Base-by-base conservation (phyloP, 768 basidiomycete species). In the Russula olivacea region DNA sequence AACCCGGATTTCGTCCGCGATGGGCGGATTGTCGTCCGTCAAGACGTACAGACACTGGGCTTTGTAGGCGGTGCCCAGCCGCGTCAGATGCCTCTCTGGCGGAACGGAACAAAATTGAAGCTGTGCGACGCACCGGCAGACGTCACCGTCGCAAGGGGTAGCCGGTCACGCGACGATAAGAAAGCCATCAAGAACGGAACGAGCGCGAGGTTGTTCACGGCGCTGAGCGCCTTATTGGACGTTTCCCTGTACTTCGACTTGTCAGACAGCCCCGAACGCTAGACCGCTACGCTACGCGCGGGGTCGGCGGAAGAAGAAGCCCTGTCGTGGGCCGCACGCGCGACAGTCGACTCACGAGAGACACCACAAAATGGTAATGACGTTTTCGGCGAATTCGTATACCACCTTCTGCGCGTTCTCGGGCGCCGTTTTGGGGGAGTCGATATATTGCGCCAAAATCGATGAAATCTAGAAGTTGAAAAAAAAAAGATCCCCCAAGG, bases 31-130 rank as follows among this genome's bases (percentile, higher is more conserved):
- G 71, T 97, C 95, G 71, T 95, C 93, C 2, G 93, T 91, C 30
- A 98, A 77, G 63, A 96, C 91, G 73, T 96, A 97, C 19, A 97
- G 76, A 69, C 93, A 93, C 71, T 98, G 95, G 0, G 92, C 93
- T 93, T 68, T 30, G 52, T 54, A 9, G 55, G 23, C 8, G 47
- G n/a, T n/a, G n/a, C n/a, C n/a, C 23, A 30, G 55, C 2, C 15
- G 25, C 34, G 17, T 48, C 51, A 54, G 36, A 49, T 54, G 10
- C 23, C 4, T 14, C 17, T 38, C 23, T 43, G 8, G 12, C 36
- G 23, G 36, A 14, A 34, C 8, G 51, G 40, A 17, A 28, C 23
- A 38, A 53, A 23, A n/a, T 53, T 43, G 40, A 28, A 56, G 66
- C 61, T 36, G 40, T 48, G 56, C 17, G 49, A 56, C 36, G 70